Conservation (phyloP, 2,329 filamentous ascomycete genomes). For the Acephala macrosclerotiorum region DNA sequence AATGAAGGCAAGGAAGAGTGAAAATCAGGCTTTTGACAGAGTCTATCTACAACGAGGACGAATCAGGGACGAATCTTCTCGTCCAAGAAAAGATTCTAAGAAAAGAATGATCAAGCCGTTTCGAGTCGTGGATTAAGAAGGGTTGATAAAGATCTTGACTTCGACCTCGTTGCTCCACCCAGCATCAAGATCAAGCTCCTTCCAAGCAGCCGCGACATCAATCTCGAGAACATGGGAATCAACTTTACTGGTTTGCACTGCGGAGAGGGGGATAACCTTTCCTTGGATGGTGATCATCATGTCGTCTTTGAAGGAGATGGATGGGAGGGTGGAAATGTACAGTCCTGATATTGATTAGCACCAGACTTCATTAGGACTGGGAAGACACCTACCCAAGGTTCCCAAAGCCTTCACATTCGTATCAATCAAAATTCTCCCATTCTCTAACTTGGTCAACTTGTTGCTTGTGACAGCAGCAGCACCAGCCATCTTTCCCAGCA, state of each 20-base stretch:
- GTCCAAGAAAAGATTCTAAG: too few relatives aligned
- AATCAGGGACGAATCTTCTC: too few relatives aligned
- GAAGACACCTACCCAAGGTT: constrained; percentile 61
- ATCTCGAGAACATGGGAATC: constrained; percentile 73
- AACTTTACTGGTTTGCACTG: constrained; percentile 64
- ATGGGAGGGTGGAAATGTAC: constrained; percentile 75
- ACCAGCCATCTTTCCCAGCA: constrained; percentile 90
- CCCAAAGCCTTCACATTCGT: constrained; percentile 83
- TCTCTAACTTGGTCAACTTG: constrained; percentile 63
- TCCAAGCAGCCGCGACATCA: constrained; percentile 81
- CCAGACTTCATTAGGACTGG: not conserved
- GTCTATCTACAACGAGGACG: not conserved
- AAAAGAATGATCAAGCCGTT: too few relatives aligned
- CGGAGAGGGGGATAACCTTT: constrained; percentile 70
- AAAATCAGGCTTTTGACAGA: constrained; percentile 1
- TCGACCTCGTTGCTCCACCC: constrained; percentile 84
- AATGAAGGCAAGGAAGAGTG: not conserved
- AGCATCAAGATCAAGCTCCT: constrained; percentile 70
- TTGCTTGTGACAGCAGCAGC: constrained; percentile 76
- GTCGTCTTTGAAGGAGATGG: constrained; percentile 65
- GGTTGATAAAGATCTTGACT: constrained; percentile 53
- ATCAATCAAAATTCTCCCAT: constrained; percentile 69
- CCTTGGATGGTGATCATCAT: constrained; percentile 81
- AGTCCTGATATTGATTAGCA: constrained; percentile 59
- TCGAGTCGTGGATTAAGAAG: constrained; percentile 12